Percentiles rank a stretch among this genome's conserved stretches.
Evolutionary conservation across 306 rosid species (phyloP).

Genomic region (Rosa persica): DNA sequence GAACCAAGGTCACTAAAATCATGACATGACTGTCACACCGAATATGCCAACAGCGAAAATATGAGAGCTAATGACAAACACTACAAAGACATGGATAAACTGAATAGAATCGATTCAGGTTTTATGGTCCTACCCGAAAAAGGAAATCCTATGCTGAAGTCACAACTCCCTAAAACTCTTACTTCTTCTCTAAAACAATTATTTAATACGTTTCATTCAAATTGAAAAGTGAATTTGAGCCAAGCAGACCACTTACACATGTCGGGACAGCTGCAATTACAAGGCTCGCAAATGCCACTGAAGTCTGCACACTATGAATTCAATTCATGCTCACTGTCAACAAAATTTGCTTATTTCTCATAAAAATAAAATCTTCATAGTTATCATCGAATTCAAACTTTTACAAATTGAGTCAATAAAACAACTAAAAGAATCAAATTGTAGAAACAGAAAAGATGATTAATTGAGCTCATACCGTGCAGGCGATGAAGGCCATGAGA

Average conservation of each 20-base stretch:
- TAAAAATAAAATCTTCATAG: neutral
- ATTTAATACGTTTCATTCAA: neutral
- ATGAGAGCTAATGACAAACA: neutral
- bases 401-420: neutral
- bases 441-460: neutral
- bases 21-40: neutral
- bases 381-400: neutral
- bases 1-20: neutral
- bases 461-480: constrained; percentile 46
- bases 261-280: constrained; percentile 85
- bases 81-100: neutral
- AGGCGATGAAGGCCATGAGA: constrained; percentile 70
- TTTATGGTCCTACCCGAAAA: neutral
- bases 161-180: neutral
- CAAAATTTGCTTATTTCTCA: neutral
- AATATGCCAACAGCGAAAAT: neutral
- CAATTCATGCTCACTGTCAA: constrained; percentile 18
- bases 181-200: neutral
- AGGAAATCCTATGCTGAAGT: neutral
- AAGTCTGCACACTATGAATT: constrained; percentile 57
- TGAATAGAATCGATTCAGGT: neutral
- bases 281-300: constrained; percentile 84
- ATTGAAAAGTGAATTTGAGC: neutral
- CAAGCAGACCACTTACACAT: constrained; percentile 50
- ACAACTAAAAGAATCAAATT: too few species aligned